phyloP scores from a whole-genome alignment of 768 basidiomycete genomes.

The Macrolepiota dolichaula region DNA sequence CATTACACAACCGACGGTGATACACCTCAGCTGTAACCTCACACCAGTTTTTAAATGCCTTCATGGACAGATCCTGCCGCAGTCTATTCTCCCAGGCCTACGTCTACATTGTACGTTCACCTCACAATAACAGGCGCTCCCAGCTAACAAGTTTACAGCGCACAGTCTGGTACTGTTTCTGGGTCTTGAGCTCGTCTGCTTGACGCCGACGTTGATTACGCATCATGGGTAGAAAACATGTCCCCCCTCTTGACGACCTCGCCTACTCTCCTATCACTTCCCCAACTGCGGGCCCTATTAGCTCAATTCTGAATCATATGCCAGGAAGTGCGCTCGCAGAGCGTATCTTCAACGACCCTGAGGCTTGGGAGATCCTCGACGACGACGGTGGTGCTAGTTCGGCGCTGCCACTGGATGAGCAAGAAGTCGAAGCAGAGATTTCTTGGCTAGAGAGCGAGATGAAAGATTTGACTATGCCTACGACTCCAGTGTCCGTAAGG shows the following conservation, averaged over 20 bases:
- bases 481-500: slow-evolving; percentile 1
- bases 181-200: background rate
- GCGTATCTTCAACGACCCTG: slow-evolving; percentile 39
- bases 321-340: slow-evolving; percentile 39
- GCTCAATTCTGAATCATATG: background rate
- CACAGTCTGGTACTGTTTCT: background rate
- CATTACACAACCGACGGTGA: background rate
- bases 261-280: slow-evolving; percentile 1
- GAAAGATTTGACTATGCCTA: slow-evolving; percentile 22
- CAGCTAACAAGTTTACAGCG: background rate
- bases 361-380: slow-evolving; percentile 34
- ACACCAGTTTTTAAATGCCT: background rate
- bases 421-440: slow-evolving; percentile 22
- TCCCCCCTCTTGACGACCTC: background rate
- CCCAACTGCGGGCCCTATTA: background rate
- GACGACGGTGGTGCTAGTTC: slow-evolving; percentile 19
- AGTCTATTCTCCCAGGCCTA: background rate
- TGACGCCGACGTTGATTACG: background rate
- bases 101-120: background rate
- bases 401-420: slow-evolving; percentile 14
- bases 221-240: background rate
- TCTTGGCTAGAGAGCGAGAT: slow-evolving; percentile 34
- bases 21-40: background rate
- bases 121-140: background rate
- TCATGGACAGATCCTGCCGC: background rate